phyloP scores from a whole-genome alignment of 257 asterid species.

The Primulina tabacum region DNA sequence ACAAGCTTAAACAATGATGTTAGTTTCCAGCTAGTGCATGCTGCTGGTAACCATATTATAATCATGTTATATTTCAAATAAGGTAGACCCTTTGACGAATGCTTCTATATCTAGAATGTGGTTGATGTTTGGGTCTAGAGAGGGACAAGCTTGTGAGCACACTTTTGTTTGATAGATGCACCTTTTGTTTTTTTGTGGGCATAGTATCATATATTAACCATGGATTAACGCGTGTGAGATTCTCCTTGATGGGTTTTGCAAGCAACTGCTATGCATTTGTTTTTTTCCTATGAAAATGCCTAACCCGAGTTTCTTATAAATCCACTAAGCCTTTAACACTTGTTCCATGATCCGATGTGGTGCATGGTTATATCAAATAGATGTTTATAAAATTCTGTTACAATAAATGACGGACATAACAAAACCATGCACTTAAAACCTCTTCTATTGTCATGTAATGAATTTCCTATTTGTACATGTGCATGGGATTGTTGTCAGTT shows the following conservation, averaged over 20 bases:
- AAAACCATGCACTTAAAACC: not conserved
- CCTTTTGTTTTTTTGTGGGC: not conserved
- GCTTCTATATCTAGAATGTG: slow-evolving; percentile 4
- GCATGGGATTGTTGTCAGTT: not conserved
- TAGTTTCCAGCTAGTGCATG: not conserved
- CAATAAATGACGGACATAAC: not conserved
- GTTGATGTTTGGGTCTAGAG: not conserved
- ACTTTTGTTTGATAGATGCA: not conserved
- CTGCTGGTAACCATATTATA: not conserved
- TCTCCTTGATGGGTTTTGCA: not conserved
- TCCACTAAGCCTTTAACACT: not conserved
- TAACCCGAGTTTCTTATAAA: not conserved
- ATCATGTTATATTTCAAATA: not conserved
- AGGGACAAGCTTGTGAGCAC: not conserved
- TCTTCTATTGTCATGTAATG: not conserved
- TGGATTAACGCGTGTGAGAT: not conserved
- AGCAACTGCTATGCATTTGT: not conserved
- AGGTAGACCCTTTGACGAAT: not conserved
- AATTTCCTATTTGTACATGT: too few species aligned
- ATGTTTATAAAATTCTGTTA: not conserved
- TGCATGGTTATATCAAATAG: not conserved
- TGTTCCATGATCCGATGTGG: not conserved
- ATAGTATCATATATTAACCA: not conserved
- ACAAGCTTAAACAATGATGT: not conserved
- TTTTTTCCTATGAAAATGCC: not conserved